Evolutionary conservation across 768 basidiomycete genomes (phyloP).

Genomic region (Podaxis sp.): DNA sequence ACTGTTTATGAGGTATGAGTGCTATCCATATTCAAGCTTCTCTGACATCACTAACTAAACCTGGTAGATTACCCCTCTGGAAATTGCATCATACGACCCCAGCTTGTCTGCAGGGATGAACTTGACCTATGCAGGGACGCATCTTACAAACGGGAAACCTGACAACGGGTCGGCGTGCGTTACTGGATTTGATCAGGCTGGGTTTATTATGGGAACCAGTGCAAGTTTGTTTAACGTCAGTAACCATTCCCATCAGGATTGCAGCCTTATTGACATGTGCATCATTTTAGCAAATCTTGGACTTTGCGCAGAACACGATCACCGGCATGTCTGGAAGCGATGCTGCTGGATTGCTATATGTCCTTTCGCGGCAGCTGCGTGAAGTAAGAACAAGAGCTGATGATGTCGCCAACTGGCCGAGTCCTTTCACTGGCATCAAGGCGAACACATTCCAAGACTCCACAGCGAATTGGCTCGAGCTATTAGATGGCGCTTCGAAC

Average conservation of each 20-base stretch:
- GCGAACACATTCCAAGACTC: slow-evolving; percentile 49
- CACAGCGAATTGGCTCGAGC: slow-evolving; percentile 45
- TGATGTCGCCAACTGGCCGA: slow-evolving; percentile 70
- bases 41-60: not conserved
- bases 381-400: slow-evolving; percentile 48
- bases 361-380: slow-evolving; percentile 43
- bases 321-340: slow-evolving; percentile 31
- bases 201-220: slow-evolving; percentile 73
- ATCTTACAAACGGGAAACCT: slow-evolving; percentile 51
- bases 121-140: slow-evolving; percentile 59
- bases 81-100: slow-evolving; percentile 74
- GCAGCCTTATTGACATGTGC: not conserved
- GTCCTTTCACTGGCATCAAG: slow-evolving; percentile 50
- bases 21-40: not conserved
- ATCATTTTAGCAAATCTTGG: slow-evolving; percentile 40
- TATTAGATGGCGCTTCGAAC: slow-evolving; percentile 72
- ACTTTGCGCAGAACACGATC: slow-evolving; percentile 40
- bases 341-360: slow-evolving; percentile 37
- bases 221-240: slow-evolving; percentile 63
- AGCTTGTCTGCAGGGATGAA: slow-evolving; percentile 67
- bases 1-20: slow-evolving; percentile 54
- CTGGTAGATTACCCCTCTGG: slow-evolving; percentile 52
- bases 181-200: slow-evolving; percentile 68
- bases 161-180: slow-evolving; percentile 57
- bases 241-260: not conserved